These are phyloP conservation scores for Trichoderma afroharzianum DNA, from an alignment of 2,329 filamentous ascomycete genomes.

Conservation along the genomic window DNA sequence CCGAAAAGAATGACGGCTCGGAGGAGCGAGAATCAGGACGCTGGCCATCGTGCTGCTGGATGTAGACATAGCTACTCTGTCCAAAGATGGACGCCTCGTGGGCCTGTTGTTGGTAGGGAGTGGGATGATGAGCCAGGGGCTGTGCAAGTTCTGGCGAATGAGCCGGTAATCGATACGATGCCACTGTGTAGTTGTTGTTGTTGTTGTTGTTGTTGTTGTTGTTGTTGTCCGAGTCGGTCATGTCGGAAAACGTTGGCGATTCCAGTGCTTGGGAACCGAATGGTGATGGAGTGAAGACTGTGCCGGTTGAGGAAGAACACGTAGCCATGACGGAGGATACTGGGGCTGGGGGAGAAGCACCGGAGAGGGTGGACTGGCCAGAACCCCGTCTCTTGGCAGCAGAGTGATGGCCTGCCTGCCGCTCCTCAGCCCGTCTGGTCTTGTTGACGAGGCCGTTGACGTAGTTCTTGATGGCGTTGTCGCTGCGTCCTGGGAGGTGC, in stretches of 20 bases:
- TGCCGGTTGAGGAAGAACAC: not conserved
- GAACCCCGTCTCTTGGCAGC: not conserved
- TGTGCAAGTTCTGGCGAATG: not conserved
- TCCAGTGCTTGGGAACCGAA: not conserved
- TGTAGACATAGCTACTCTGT: not conserved
- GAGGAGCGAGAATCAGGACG: not conserved
- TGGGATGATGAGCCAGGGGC: not conserved
- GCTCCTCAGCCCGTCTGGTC: not conserved
- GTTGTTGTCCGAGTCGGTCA: not conserved
- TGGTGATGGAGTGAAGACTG: not conserved
- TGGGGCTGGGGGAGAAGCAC: not conserved
- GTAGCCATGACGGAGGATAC: not conserved
- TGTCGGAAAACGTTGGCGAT: conserved; percentile 3
- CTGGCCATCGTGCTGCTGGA: not conserved
- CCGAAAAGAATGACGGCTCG: not conserved
- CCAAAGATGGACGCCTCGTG: not conserved
- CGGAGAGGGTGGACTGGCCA: not conserved
- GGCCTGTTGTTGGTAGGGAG: not conserved
- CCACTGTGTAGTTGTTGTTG: not conserved
- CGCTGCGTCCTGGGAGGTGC: conserved; percentile 75
- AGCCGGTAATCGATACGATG: not conserved
- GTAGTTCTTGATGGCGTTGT: conserved; percentile 98
- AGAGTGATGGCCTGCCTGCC: not conserved
- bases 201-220: conserved; percentile 3
- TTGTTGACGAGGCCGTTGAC: conserved; percentile 41